phyloP scores from a whole-genome alignment of 2,329 filamentous ascomycete species.

The Trichoderma sp. region DNA sequence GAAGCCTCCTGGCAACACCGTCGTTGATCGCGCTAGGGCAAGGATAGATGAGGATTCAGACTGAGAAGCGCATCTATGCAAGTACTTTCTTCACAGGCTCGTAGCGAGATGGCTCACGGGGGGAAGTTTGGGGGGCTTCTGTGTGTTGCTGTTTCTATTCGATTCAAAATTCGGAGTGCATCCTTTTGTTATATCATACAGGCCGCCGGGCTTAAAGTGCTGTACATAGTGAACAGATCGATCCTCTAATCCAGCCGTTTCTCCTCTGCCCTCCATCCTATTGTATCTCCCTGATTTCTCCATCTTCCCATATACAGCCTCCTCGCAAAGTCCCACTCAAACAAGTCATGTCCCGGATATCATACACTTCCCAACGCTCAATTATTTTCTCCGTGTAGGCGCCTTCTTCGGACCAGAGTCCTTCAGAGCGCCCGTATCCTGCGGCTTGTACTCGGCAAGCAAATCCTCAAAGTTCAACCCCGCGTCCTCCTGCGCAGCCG shows the following conservation, averaged over 20 bases:
- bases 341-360: neutral
- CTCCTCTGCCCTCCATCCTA: conserved; percentile 12
- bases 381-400: conserved; percentile 52
- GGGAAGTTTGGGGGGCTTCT: neutral
- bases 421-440: conserved; percentile 43
- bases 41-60: conserved; percentile 64
- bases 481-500: conserved; percentile 32
- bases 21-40: conserved; percentile 61
- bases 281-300: neutral
- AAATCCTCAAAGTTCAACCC: conserved; percentile 50
- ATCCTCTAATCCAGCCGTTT: conserved; percentile 23
- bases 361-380: neutral
- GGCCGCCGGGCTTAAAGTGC: conserved; percentile 36
- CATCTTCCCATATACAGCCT: conserved; percentile 19
- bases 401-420: conserved; percentile 47
- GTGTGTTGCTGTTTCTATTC: conserved; percentile 13
- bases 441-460: conserved; percentile 53
- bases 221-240: conserved; percentile 29
- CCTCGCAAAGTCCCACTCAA: conserved; percentile 29
- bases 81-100: neutral
- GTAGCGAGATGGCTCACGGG: neutral
- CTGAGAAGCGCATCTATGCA: conserved; percentile 39
- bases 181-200: conserved; percentile 42
- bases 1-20: conserved; percentile 59
- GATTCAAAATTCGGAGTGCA: conserved; percentile 33